Percentiles rank a stretch among this genome's conserved stretches.
Evolutionary conservation across 768 basidiomycete species (phyloP).

Genomic region (Trametes cubensis): DNA sequence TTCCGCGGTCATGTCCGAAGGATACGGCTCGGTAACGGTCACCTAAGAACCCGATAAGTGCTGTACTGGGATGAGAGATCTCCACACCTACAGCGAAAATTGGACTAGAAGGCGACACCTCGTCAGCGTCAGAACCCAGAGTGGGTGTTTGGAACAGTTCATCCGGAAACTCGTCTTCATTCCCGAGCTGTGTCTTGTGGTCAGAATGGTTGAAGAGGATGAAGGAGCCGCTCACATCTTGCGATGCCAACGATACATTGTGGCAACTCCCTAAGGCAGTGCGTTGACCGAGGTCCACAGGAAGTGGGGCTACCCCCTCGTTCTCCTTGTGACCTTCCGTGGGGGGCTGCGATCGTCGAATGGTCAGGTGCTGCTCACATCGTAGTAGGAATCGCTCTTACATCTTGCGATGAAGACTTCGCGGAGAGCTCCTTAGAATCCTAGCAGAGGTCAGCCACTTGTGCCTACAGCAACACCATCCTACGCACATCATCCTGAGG

Average conservation of each 20-base stretch:
- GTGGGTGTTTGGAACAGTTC: slow-evolving; percentile 5
- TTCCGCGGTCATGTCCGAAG: background rate
- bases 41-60: too few relatives aligned
- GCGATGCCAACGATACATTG: background rate
- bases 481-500: background rate
- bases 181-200: background rate
- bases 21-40: background rate
- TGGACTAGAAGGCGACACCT: background rate
- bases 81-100: background rate
- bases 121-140: background rate
- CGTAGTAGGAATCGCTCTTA: background rate
- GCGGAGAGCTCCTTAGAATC: background rate
- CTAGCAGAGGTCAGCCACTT: background rate
- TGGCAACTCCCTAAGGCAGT: background rate
- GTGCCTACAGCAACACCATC: too few relatives aligned
- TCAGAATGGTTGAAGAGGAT: slow-evolving; percentile 4
- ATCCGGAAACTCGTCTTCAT: slow-evolving; percentile 6
- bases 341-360: background rate
- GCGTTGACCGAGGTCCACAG: background rate
- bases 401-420: background rate
- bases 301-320: background rate
- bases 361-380: too few relatives aligned
- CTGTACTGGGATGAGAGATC: too few relatives aligned
- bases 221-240: slow-evolving; percentile 14
- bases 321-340: background rate